These are phyloP conservation scores for Hypomontagnella monticulosa DNA, from an alignment of 495 filamentous ascomycete species.

Conservation along the genomic window DNA sequence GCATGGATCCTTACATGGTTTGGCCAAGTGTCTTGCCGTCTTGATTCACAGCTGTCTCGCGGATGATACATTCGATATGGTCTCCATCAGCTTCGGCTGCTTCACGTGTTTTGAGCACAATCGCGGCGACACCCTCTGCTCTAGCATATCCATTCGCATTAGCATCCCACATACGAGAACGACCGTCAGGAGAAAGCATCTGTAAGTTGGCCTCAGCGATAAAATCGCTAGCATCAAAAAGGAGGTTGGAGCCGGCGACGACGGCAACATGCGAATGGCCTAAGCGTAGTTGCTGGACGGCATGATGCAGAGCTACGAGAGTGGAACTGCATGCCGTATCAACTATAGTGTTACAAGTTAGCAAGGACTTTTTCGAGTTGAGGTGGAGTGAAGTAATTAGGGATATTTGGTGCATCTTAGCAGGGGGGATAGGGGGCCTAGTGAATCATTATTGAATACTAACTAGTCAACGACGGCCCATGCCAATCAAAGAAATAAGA, in stretches of 20 bases:
- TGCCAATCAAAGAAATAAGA: conserved; percentile 60
- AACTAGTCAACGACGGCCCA: conserved; percentile 55
- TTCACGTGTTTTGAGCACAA: conserved; percentile 62
- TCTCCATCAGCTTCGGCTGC: conserved; percentile 54
- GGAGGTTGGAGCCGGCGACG: conserved; percentile 55
- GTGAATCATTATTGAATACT: no score
- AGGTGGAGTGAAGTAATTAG: no score
- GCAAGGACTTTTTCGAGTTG: no score
- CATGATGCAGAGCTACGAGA: conserved; percentile 62
- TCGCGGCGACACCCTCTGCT: conserved; percentile 63
- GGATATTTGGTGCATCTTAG: no score
- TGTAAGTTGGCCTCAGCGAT: conserved; percentile 31
- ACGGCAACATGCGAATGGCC: conserved; percentile 52
- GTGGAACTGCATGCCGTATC: conserved; percentile 66
- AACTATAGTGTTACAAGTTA: no score
- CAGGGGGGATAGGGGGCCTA: no score
- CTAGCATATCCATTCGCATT: conserved; percentile 71
- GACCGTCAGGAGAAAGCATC: conserved; percentile 47
- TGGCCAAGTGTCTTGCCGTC: conserved; percentile 58
- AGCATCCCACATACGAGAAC: conserved; percentile 55
- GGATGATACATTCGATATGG: conserved; percentile 63
- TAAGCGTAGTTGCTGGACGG: conserved; percentile 56
- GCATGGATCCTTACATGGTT: conserved; percentile 27
- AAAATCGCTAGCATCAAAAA: conserved; percentile 49
- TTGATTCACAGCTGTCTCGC: conserved; percentile 59